phyloP scores from a whole-genome alignment of 148 eudicot genomes.

The Vaccinium corymbosum region DNA sequence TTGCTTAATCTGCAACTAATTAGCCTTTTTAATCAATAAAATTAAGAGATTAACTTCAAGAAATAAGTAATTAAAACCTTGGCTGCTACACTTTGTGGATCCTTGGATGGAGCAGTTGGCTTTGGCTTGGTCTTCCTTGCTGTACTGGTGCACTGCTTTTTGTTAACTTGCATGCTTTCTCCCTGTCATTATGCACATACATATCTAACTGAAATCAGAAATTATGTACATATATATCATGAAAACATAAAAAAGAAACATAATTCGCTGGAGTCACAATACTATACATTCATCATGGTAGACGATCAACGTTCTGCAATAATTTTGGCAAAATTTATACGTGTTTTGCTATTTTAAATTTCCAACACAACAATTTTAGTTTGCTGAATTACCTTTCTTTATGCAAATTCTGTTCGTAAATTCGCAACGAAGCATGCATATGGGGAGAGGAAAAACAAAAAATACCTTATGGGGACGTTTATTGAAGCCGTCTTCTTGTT shows the following conservation, averaged over 20 bases:
- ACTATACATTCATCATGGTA: too few species aligned
- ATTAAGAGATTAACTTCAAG: neutral
- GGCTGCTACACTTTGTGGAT: constrained; percentile 96
- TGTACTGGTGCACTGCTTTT: constrained; percentile 66
- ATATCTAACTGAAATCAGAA: too few species aligned
- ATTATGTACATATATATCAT: too few species aligned
- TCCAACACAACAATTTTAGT: neutral
- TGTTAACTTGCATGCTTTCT: constrained; percentile 53
- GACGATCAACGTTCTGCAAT: too few species aligned
- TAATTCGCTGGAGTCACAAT: too few species aligned
- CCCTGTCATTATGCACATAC: constrained; percentile 35
- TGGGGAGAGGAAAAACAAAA: neutral
- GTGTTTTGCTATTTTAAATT: too few species aligned
- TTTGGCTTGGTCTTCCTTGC: constrained; percentile 61
- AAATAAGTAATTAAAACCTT: constrained; percentile 44
- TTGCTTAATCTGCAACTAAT: neutral
- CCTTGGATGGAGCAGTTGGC: constrained; percentile 45
- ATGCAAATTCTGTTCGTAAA: too few species aligned
- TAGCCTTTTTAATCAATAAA: neutral
- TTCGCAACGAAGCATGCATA: too few species aligned
- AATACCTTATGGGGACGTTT: neutral
- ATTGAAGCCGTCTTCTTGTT: neutral
- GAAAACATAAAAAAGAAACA: too few species aligned
- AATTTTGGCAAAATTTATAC: too few species aligned
- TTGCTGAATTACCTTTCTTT: too few species aligned